Conservation (phyloP, 1,284 basidiomycete species). For the Ustilago esculenta region DNA sequence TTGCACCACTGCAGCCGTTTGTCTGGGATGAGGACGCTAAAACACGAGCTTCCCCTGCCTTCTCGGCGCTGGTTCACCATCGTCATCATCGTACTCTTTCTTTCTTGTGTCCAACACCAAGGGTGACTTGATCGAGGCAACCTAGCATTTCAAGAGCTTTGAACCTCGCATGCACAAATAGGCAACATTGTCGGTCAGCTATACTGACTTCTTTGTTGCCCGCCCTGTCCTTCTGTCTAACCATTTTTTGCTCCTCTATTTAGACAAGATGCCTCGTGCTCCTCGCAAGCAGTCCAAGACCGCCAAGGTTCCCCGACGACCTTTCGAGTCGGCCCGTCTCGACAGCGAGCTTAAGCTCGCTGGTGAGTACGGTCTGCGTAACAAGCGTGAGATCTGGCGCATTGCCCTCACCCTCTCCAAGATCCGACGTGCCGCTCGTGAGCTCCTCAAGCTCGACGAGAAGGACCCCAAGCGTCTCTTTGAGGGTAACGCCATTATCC, state of each 20-base stretch:
- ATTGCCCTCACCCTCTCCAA: slow-evolving; percentile 95
- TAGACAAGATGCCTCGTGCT: slow-evolving; percentile 62
- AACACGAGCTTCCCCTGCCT: slow-evolving; percentile 24
- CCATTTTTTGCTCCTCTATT: slow-evolving; percentile 1
- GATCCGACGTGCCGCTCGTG: slow-evolving; percentile 99
- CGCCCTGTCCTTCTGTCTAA: slow-evolving; percentile 35
- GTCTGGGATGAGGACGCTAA: slow-evolving; percentile 50
- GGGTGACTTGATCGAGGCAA: slow-evolving; percentile 58
- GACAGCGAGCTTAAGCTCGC: slow-evolving; percentile 99
- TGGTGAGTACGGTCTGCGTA: slow-evolving; percentile 99
- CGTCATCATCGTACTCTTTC: slow-evolving; percentile 28
- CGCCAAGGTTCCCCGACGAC: slow-evolving; percentile 85
- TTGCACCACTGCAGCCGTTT: slow-evolving; percentile 22
- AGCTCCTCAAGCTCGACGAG: slow-evolving; percentile 98
- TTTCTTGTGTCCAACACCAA: slow-evolving; percentile 26
- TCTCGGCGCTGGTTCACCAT: slow-evolving; percentile 18
- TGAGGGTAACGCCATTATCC: slow-evolving; percentile 98
- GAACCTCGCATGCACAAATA: slow-evolving; percentile 51
- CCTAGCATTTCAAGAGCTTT: slow-evolving; percentile 53
- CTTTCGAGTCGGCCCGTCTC: slow-evolving; percentile 97
- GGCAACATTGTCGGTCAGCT: slow-evolving; percentile 30
- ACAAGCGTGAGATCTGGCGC: slow-evolving; percentile 99
- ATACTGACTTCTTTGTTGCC: slow-evolving; percentile 42
- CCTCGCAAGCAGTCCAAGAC: slow-evolving; percentile 67
- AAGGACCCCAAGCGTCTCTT: slow-evolving; percentile 99